These are phyloP conservation scores for Stenocarpella maydis DNA, from an alignment of 2,329 filamentous ascomycete species.

Conservation along the genomic window DNA sequence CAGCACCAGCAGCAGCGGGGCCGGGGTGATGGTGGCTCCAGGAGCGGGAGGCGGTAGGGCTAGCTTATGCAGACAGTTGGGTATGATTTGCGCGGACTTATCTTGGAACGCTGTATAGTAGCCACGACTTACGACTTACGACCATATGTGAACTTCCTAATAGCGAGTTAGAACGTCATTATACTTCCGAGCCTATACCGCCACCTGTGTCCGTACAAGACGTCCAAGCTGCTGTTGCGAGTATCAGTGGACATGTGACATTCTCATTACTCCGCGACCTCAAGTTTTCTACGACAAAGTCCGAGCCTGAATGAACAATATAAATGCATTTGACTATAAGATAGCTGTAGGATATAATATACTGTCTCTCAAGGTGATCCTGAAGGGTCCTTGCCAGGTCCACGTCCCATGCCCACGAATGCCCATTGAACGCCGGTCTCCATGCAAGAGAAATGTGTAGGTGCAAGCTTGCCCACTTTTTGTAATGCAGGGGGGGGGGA, in stretches of 20 bases:
- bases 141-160: neutral
- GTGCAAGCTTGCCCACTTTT: neutral
- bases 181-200: no score
- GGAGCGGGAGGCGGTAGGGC: neutral
- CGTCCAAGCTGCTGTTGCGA: neutral
- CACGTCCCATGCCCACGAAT: slow-evolving; percentile 5
- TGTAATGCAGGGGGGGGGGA: neutral
- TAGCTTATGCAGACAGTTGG: neutral
- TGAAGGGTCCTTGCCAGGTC: neutral
- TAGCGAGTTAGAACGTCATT: neutral
- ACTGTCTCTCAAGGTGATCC: slow-evolving; percentile 8
- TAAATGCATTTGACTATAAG: slow-evolving; percentile 12
- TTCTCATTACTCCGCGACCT: neutral
- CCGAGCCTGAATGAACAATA: neutral
- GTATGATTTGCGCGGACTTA: neutral
- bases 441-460: slow-evolving; percentile 14
- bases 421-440: slow-evolving; percentile 27
- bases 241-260: neutral
- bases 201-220: no score
- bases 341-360: slow-evolving; percentile 6
- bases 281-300: neutral
- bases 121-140: slow-evolving; percentile 14
- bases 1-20: slow-evolving; percentile 24
- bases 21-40: slow-evolving; percentile 4
- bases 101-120: neutral